A percentile compares a stretch with the other conserved stretches of the same genome.
phyloP scores from a whole-genome alignment of 169 alveolate species.

The Plasmodium gaboni region DNA sequence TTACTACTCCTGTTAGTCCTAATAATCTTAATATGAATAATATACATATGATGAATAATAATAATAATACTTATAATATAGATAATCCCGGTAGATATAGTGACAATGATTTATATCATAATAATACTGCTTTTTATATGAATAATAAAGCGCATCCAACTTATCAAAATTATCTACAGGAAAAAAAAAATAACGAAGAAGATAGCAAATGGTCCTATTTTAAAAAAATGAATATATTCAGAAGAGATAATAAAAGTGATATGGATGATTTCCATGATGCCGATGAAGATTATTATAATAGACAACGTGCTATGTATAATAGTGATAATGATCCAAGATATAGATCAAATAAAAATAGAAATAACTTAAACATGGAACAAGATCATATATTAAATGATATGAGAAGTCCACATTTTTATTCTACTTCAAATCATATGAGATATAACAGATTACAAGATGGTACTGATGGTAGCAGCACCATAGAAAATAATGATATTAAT shows the following conservation, averaged over 20 bases:
- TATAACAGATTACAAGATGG: slow-evolving; percentile 37
- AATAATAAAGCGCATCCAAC: slow-evolving; percentile 2
- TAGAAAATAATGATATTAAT: slow-evolving; percentile 21
- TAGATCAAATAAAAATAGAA: slow-evolving; percentile 16
- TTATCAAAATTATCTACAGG: not conserved
- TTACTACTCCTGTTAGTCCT: slow-evolving; percentile 29
- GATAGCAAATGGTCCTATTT: slow-evolving; percentile 65
- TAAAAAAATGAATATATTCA: slow-evolving; percentile 47
- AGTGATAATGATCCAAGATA: slow-evolving; percentile 9
- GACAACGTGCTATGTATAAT: slow-evolving; percentile 2
- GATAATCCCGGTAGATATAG: slow-evolving; percentile 1
- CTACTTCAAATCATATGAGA: slow-evolving; percentile 32
- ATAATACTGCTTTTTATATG: slow-evolving; percentile 22
- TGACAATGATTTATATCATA: slow-evolving; percentile 19
- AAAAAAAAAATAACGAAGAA: slow-evolving; percentile 28
- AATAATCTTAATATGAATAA: not conserved
- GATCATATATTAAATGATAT: slow-evolving; percentile 42
- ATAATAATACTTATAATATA: not conserved
- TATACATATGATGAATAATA: not conserved
- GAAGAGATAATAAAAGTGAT: slow-evolving; percentile 24
- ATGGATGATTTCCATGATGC: slow-evolving; percentile 29
- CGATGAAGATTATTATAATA: slow-evolving; percentile 9
- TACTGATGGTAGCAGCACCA: slow-evolving; percentile 19
- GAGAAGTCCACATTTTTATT: slow-evolving; percentile 30
- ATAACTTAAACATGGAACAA: slow-evolving; percentile 31